Evolutionary conservation across 2,329 filamentous ascomycete species (phyloP).

Genomic region (Apiospora phragmitis): DNA sequence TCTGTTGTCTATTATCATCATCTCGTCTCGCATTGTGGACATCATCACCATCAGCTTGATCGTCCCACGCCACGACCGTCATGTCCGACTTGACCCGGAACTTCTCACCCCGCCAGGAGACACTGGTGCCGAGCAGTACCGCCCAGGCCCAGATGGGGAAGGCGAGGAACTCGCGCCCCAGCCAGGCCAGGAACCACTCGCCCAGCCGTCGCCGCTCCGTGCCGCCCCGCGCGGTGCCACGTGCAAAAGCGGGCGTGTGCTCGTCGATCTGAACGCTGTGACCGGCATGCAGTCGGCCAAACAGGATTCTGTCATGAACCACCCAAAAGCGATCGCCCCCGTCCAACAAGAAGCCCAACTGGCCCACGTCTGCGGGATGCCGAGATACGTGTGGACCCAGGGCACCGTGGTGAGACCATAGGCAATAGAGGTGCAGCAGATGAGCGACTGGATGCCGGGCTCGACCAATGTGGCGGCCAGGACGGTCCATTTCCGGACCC

Average conservation of each 20-base stretch:
- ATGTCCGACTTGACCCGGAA: constrained; percentile 86
- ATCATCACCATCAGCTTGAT: not conserved
- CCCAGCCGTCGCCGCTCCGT: constrained; percentile 56
- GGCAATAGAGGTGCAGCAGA: constrained; percentile 80
- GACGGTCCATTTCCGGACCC: constrained; percentile 94
- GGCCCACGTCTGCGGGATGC: constrained; percentile 65
- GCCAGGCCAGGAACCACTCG: constrained; percentile 80
- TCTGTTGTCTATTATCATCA: not conserved
- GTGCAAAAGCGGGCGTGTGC: constrained; percentile 74
- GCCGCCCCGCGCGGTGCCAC: constrained; percentile 40
- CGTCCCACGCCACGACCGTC: constrained; percentile 60
- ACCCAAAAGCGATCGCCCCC: constrained; percentile 70
- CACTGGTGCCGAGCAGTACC: constrained; percentile 82
- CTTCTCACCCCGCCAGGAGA: constrained; percentile 80
- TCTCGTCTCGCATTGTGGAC: not conserved
- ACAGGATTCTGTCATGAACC: constrained; percentile 71
- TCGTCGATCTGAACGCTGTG: constrained; percentile 69
- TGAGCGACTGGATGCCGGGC: constrained; percentile 83
- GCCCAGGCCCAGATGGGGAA: constrained; percentile 90
- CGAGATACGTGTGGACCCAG: constrained; percentile 53
- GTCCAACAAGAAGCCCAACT: constrained; percentile 68
- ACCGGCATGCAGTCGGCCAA: constrained; percentile 72
- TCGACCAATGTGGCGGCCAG: constrained; percentile 86
- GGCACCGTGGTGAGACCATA: constrained; percentile 77
- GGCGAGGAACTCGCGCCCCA: constrained; percentile 79